Conservation (phyloP, 805 yeast genomes). For the Myxozyma nipponensis region DNA sequence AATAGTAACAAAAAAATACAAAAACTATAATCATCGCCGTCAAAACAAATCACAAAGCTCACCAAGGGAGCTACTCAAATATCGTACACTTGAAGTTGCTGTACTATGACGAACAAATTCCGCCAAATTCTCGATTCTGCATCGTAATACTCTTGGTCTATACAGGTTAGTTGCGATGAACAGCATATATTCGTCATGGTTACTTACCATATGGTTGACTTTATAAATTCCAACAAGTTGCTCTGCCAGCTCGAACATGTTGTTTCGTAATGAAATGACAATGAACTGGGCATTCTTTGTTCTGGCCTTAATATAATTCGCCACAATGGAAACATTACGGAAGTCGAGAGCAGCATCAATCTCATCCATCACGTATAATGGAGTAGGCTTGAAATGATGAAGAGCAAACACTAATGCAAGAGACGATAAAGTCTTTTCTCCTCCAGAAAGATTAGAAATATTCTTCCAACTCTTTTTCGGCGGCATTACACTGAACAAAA, state of each 20-base stretch:
- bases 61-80: not conserved
- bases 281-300: slow-evolving; percentile 95
- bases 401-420: slow-evolving; percentile 93
- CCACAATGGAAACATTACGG: slow-evolving; percentile 94
- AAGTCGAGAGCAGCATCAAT: slow-evolving; percentile 98
- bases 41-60: not conserved
- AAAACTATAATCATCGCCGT: not conserved
- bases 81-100: not conserved
- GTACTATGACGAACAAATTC: not conserved
- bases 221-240: slow-evolving; percentile 95
- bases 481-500: slow-evolving; percentile 96
- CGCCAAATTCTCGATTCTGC: slow-evolving; percentile 18
- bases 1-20: no score
- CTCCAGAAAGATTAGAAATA: slow-evolving; percentile 92
- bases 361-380: slow-evolving; percentile 97
- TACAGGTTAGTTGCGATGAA: not conserved
- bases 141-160: slow-evolving; percentile 28
- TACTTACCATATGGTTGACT: slow-evolving; percentile 63
- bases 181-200: not conserved
- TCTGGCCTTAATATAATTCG: slow-evolving; percentile 91
- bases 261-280: slow-evolving; percentile 90
- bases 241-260: slow-evolving; percentile 95
- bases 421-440: slow-evolving; percentile 93
- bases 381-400: slow-evolving; percentile 95
- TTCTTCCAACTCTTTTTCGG: slow-evolving; percentile 98